phyloP scores from a whole-genome alignment of 2,329 filamentous ascomycete species.

The Botrytis fabae region DNA sequence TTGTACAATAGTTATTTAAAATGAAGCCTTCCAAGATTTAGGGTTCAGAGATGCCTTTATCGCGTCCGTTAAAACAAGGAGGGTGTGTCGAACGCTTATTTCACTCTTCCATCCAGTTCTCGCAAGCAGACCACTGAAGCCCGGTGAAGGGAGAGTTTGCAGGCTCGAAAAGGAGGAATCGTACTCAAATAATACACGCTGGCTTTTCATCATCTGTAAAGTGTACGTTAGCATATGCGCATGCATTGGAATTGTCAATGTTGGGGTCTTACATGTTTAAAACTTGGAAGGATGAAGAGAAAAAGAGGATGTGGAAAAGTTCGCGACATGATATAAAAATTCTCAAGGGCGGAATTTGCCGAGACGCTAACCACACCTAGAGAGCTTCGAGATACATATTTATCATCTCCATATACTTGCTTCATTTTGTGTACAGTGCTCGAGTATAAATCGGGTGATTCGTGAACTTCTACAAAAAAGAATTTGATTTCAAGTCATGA shows the following conservation, averaged over 20 bases:
- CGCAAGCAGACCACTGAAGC: conserved; percentile 83
- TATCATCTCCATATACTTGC: neutral
- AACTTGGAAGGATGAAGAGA: conserved; percentile 97
- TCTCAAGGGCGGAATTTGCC: conserved; percentile 24
- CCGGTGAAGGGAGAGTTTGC: conserved; percentile 82
- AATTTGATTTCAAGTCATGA: conserved; percentile 31
- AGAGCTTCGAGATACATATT: conserved; percentile 30
- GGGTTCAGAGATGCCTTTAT: conserved; percentile 93
- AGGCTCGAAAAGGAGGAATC: conserved; percentile 64
- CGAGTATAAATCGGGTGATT: neutral
- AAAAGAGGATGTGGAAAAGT: conserved; percentile 43
- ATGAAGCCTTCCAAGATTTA: conserved; percentile 54
- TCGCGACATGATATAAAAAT: conserved; percentile 39
- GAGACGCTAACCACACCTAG: conserved; percentile 31
- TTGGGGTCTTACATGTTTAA: conserved; percentile 78
- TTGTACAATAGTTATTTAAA: conserved; percentile 8
- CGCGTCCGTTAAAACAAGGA: conserved; percentile 99
- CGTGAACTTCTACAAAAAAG: neutral
- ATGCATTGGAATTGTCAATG: conserved; percentile 18
- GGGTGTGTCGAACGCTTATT: conserved; percentile 98
- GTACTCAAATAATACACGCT: conserved; percentile 90
- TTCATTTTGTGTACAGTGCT: neutral
- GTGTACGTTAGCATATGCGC: conserved; percentile 40
- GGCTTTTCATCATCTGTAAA: conserved; percentile 97
- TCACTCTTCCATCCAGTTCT: conserved; percentile 74